Conservation (phyloP, 768 basidiomycete species). For the Xerocomellus dryophilus region DNA sequence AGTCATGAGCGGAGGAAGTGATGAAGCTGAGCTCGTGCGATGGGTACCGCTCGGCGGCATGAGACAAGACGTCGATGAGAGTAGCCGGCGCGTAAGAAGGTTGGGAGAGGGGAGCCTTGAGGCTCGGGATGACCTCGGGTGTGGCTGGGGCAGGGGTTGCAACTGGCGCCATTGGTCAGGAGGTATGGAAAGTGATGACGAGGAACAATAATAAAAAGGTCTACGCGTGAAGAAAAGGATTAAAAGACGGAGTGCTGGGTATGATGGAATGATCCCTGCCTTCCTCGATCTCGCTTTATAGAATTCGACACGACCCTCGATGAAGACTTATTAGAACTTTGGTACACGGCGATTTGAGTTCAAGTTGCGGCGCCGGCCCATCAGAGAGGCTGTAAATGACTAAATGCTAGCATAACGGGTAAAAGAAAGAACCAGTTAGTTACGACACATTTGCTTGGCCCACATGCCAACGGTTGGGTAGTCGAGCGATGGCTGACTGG, state of each 20-base stretch:
- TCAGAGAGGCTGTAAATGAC: slow-evolving; percentile 7
- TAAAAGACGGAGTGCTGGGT: background rate
- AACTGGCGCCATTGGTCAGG: slow-evolving; percentile 6
- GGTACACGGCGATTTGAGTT: background rate
- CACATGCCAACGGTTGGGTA: background rate
- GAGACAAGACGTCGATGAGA: slow-evolving; percentile 20
- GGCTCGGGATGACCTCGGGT: background rate
- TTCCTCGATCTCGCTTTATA: slow-evolving; percentile 6
- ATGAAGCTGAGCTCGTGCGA: slow-evolving; percentile 24
- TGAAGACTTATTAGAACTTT: background rate
- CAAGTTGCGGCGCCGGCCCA: no score
- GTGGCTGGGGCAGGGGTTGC: background rate
- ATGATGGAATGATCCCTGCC: background rate
- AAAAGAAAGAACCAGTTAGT: background rate
- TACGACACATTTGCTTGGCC: slow-evolving; percentile 1
- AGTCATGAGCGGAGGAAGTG: slow-evolving; percentile 26
- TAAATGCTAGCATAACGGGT: slow-evolving; percentile 5
- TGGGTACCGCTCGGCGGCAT: slow-evolving; percentile 21
- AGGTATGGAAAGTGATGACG: background rate
- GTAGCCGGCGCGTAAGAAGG: slow-evolving; percentile 18
- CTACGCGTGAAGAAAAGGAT: background rate
- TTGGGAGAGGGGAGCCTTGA: slow-evolving; percentile 4
- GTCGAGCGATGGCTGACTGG: no score
- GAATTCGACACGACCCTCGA: background rate
- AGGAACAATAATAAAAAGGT: background rate